phyloP scores from a whole-genome alignment of 768 basidiomycete species.

The Asterophora parasitica region DNA sequence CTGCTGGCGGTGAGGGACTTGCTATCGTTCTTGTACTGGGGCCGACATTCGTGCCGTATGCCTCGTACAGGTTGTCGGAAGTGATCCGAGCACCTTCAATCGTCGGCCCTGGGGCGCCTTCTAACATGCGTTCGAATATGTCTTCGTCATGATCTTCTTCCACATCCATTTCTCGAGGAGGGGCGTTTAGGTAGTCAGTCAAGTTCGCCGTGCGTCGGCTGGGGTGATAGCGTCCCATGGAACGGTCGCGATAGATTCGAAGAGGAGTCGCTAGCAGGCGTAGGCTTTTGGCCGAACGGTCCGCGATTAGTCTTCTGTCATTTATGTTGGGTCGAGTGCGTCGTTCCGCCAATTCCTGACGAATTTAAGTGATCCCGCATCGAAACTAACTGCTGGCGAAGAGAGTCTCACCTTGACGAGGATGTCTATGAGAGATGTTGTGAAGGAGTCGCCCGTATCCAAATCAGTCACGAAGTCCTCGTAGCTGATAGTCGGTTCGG shows the following conservation, averaged over 20 bases:
- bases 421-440: constrained; percentile 67
- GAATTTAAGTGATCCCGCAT: constrained; percentile 4
- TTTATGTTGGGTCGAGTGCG: constrained; percentile 44
- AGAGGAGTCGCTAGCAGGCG: constrained; percentile 49
- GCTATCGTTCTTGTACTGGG: constrained; percentile 17
- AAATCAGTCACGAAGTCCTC: constrained; percentile 74
- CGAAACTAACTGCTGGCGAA: background rate
- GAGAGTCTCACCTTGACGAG: constrained; percentile 62
- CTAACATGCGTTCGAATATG: constrained; percentile 43
- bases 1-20: constrained; percentile 32
- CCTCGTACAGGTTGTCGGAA: constrained; percentile 56
- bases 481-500: constrained; percentile 62
- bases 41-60: constrained; percentile 33
- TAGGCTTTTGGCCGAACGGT: constrained; percentile 60
- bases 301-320: constrained; percentile 62
- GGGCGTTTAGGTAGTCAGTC: constrained; percentile 47
- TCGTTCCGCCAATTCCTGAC: constrained; percentile 74
- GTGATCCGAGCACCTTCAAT: constrained; percentile 56
- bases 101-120: constrained; percentile 25
- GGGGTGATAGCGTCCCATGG: constrained; percentile 27
- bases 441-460: constrained; percentile 78
- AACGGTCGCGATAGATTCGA: constrained; percentile 47
- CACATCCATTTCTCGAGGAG: constrained; percentile 52
- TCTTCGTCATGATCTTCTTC: constrained; percentile 59
- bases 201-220: constrained; percentile 39